Evolutionary conservation across 2,329 filamentous ascomycete genomes (phyloP).

Genomic region (Paecilomyces variotii): DNA sequence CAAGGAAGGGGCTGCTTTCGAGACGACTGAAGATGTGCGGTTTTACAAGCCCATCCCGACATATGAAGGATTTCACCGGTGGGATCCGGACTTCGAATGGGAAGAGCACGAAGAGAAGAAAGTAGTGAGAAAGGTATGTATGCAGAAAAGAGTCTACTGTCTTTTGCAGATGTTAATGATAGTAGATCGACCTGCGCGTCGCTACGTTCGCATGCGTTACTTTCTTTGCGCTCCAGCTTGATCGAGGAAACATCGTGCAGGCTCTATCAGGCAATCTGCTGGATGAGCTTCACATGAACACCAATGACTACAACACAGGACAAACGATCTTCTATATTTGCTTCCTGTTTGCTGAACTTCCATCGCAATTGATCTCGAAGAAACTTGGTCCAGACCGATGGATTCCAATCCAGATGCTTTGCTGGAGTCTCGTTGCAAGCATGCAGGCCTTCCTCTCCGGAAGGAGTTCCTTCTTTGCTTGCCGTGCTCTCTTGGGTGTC

Average conservation of each 20-base stretch:
- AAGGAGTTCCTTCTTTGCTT: slow-evolving; percentile 33
- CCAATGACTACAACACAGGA: slow-evolving; percentile 38
- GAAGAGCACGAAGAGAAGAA: slow-evolving; percentile 35
- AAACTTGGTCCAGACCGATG: slow-evolving; percentile 46
- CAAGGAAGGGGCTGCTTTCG: slow-evolving; percentile 22
- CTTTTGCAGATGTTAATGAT: background rate
- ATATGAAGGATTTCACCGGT: slow-evolving; percentile 43
- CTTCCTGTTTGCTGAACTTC: slow-evolving; percentile 42
- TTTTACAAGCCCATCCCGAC: slow-evolving; percentile 31
- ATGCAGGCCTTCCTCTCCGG: slow-evolving; percentile 45
- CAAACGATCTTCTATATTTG: slow-evolving; percentile 31
- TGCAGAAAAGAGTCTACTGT: background rate
- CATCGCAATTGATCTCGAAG: slow-evolving; percentile 48
- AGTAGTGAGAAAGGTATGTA: slow-evolving; percentile 28
- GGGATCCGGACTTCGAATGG: slow-evolving; percentile 42
- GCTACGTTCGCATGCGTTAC: slow-evolving; percentile 46
- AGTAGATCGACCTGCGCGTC: slow-evolving; percentile 34
- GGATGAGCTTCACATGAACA: slow-evolving; percentile 39
- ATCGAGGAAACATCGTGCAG: slow-evolving; percentile 55
- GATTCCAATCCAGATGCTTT: slow-evolving; percentile 52
- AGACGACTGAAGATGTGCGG: slow-evolving; percentile 25
- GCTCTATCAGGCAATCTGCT: slow-evolving; percentile 57
- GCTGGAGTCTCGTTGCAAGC: slow-evolving; percentile 48
- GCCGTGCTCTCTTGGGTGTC: slow-evolving; percentile 40
- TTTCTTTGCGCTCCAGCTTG: slow-evolving; percentile 58